These are phyloP conservation scores for Chalara sp. DNA, from an alignment of 2,329 filamentous ascomycete species.

Conservation along the genomic window DNA sequence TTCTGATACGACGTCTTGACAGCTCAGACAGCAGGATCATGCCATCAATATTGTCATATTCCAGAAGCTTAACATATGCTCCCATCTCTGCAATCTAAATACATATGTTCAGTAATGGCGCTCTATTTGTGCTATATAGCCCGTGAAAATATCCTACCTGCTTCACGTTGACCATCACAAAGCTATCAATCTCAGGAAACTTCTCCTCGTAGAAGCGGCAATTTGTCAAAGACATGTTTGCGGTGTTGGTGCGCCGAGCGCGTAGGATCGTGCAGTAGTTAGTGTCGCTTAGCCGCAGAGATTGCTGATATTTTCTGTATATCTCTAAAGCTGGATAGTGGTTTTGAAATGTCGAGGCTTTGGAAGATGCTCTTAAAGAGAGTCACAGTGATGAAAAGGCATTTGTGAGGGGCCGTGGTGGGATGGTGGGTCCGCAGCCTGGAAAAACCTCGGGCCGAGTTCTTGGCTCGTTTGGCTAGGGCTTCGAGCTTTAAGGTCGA, in stretches of 20 bases:
- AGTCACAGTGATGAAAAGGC: too few species aligned
- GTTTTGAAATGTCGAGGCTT: too few species aligned
- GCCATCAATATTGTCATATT: constrained; percentile 99
- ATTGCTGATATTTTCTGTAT: too few species aligned
- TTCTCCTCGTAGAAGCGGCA: constrained; percentile 98
- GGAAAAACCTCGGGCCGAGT: too few species aligned
- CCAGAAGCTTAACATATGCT: constrained; percentile 97
- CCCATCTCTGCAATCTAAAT: constrained; percentile 96
- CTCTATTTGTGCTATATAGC: constrained; percentile 94
- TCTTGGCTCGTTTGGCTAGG: too few species aligned
- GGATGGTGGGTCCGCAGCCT: too few species aligned
- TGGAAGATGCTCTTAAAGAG: too few species aligned
- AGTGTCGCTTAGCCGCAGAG: constrained; percentile 13
- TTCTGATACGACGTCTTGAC: constrained; percentile 94
- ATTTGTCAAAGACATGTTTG: constrained; percentile 89
- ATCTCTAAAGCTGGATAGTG: too few species aligned
- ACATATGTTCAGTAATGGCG: not conserved
- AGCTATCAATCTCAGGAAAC: constrained; percentile 97
- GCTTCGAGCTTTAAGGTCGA: too few species aligned
- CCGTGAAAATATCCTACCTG: constrained; percentile 52
- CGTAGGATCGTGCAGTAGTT: constrained; percentile 1
- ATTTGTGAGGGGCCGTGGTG: too few species aligned
- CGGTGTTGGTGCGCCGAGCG: constrained; percentile 30
- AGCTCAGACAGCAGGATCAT: constrained; percentile 99
- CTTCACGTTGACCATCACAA: constrained; percentile 99